These are phyloP conservation scores for Xylaria grammica DNA, from an alignment of 495 filamentous ascomycete species.

Conservation along the genomic window DNA sequence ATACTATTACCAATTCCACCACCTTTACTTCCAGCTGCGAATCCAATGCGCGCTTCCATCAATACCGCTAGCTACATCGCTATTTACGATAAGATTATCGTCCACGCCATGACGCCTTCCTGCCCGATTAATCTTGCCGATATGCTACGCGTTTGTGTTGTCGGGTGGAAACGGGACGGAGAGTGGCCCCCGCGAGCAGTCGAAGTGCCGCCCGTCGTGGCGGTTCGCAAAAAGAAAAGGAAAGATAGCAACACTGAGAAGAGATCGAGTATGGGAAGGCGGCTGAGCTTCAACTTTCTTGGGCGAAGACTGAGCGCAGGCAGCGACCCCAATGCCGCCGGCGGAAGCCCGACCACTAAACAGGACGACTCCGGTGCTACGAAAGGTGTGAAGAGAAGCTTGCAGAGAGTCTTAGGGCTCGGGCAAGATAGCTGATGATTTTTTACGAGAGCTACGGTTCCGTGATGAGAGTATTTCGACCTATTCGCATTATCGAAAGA, in stretches of 20 bases:
- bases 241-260: conserved; percentile 30
- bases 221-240: conserved; percentile 43
- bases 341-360: conserved; percentile 32
- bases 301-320: conserved; percentile 27
- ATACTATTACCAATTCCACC: conserved; percentile 65
- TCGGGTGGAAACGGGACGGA: conserved; percentile 92
- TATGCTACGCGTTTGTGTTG: conserved; percentile 79
- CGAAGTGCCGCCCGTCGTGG: conserved; percentile 43
- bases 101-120: conserved; percentile 75
- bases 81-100: conserved; percentile 86
- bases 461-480: not conserved
- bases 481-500: not conserved
- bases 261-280: conserved; percentile 33
- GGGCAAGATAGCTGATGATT: conserved; percentile 32
- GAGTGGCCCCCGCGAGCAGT: conserved; percentile 83
- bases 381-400: conserved; percentile 45
- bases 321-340: conserved; percentile 25
- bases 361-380: conserved; percentile 57
- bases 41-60: conserved; percentile 76
- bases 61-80: conserved; percentile 72
- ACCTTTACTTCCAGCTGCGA: conserved; percentile 69
- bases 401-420: conserved; percentile 48
- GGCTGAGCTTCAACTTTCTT: conserved; percentile 43
- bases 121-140: conserved; percentile 87
- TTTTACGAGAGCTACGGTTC: not conserved